phyloP scores from a whole-genome alignment of 257 asterid species.

The Nemophila menziesii region DNA sequence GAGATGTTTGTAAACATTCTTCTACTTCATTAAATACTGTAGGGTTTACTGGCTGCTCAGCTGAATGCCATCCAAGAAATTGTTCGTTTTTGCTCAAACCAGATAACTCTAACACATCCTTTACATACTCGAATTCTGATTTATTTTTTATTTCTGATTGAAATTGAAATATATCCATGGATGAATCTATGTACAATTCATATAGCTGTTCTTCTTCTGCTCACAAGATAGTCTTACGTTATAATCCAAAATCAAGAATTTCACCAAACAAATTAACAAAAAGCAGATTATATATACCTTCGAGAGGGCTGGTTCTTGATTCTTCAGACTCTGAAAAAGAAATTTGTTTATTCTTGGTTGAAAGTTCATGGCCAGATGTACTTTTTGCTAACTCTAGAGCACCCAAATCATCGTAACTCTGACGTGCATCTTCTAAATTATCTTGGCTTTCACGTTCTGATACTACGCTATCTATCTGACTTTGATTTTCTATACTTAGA shows the following conservation, averaged over 20 bases:
- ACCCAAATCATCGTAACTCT: constrained; percentile 20
- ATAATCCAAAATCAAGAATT: neutral
- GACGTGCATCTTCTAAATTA: constrained; percentile 17
- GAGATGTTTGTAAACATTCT: constrained; percentile 21
- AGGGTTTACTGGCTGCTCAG: constrained; percentile 44
- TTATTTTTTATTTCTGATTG: constrained; percentile 28
- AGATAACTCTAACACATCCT: constrained; percentile 45
- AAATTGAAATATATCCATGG: constrained; percentile 14
- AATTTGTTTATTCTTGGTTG: constrained; percentile 6
- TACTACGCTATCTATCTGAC: constrained; percentile 2
- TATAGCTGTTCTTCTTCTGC: constrained; percentile 1
- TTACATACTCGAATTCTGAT: constrained; percentile 49
- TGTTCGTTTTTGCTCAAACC: constrained; percentile 43
- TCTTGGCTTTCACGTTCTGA: constrained; percentile 21
- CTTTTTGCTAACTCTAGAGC: constrained; percentile 19
- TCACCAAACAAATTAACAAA: neutral
- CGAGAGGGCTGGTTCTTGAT: constrained; percentile 13
- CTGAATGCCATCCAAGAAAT: constrained; percentile 51
- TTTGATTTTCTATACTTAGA: constrained; percentile 18
- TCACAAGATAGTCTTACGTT: neutral
- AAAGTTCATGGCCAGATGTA: constrained; percentile 17
- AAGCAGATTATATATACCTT: constrained; percentile 15
- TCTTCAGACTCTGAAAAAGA: neutral
- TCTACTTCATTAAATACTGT: constrained; percentile 43
- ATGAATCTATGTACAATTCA: constrained; percentile 6